Evolutionary conservation across 257 asterid genomes (phyloP).

Genomic region (Verbascum thapsus): DNA sequence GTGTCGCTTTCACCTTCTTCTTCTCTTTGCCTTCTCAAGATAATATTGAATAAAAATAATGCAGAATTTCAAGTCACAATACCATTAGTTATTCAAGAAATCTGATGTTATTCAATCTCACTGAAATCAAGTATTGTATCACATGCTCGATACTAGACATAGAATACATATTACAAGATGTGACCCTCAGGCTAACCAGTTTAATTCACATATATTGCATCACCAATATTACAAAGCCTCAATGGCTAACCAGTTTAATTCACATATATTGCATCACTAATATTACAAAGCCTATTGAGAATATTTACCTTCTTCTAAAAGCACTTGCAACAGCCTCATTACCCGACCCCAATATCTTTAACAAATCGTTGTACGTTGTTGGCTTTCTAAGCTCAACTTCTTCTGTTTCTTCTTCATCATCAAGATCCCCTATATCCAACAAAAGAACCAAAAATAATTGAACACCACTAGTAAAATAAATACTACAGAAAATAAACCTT

Average conservation of each 20-base stretch:
- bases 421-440: conserved; percentile 36
- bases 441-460: background rate
- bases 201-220: no score
- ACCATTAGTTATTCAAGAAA: background rate
- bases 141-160: background rate
- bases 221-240: no score
- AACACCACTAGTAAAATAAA: background rate
- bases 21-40: conserved; percentile 58
- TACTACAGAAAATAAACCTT: background rate
- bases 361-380: conserved; percentile 56
- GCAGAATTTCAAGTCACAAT: background rate
- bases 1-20: conserved; percentile 64
- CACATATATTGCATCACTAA: background rate
- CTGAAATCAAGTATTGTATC: background rate
- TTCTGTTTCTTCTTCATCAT: conserved; percentile 42
- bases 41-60: conserved; percentile 1
- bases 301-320: conserved; percentile 45
- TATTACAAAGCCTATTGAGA: background rate
- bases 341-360: conserved; percentile 56
- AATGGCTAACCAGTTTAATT: no score
- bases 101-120: background rate
- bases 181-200: background rate
- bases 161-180: conserved; percentile 10
- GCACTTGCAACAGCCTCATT: conserved; percentile 52
- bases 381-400: conserved; percentile 36